These are phyloP conservation scores for Phytophthora uliginosa DNA, from an alignment of 352 stramenopile species.

Conservation along the genomic window DNA sequence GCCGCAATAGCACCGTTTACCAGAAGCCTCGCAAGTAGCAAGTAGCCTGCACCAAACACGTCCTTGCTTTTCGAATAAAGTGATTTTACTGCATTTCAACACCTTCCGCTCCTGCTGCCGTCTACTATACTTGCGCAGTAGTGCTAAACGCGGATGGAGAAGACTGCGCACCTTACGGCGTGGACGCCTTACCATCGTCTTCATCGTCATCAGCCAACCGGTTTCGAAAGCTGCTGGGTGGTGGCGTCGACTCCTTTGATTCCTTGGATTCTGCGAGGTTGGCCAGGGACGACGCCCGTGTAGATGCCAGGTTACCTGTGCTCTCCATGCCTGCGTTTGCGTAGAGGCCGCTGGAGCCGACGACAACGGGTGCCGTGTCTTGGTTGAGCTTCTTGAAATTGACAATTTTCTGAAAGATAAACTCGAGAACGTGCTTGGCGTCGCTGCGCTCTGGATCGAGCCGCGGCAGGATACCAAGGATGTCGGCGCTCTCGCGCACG, in stretches of 20 bases:
- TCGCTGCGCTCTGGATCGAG: constrained; percentile 77
- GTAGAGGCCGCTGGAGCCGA: constrained; percentile 19
- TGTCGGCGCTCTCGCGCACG: constrained; percentile 93
- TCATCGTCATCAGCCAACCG: constrained; percentile 59
- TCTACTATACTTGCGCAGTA: constrained; percentile 5
- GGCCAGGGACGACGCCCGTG: constrained; percentile 21
- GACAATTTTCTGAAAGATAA: constrained; percentile 94
- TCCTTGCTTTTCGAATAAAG: constrained; percentile 30
- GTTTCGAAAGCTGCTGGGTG: constrained; percentile 29
- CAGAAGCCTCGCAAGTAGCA: constrained; percentile 49
- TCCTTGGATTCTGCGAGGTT: constrained; percentile 26
- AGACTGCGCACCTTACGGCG: constrained; percentile 38
- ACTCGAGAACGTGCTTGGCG: constrained; percentile 94
- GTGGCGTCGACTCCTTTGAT: constrained; percentile 35
- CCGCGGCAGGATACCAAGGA: constrained; percentile 90
- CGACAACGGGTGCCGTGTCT: constrained; percentile 47
- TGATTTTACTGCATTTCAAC: constrained; percentile 33
- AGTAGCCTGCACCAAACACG: neutral
- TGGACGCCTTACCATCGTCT: constrained; percentile 61
- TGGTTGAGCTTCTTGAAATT: constrained; percentile 96
- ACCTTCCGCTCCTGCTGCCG: constrained; percentile 17
- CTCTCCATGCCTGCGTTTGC: constrained; percentile 14
- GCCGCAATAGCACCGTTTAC: constrained; percentile 71
- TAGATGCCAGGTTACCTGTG: constrained; percentile 11
- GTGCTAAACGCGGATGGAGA: constrained; percentile 4